Evolutionary conservation across 192 early-diverging fungal species (phyloP).

Genomic region (Phlyctochytrium planicorne): DNA sequence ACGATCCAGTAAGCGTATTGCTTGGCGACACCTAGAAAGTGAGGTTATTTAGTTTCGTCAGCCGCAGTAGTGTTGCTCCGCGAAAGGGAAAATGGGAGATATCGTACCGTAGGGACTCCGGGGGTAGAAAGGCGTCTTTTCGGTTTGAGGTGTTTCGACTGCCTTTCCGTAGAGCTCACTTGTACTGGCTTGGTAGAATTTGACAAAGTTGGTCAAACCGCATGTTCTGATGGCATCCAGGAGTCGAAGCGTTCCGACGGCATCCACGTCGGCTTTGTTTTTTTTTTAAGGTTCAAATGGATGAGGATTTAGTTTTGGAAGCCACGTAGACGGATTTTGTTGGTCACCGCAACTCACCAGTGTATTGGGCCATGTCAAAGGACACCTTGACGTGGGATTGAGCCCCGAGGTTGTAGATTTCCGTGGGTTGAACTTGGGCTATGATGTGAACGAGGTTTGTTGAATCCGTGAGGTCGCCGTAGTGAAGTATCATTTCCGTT

Average conservation of each 20-base stretch:
- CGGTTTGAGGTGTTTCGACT: constrained; percentile 71
- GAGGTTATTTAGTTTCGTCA: not conserved
- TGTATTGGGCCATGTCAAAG: constrained; percentile 77
- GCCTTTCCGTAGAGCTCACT: constrained; percentile 79
- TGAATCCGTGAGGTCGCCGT: constrained; percentile 79
- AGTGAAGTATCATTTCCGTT: constrained; percentile 67
- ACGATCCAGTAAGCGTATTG: constrained; percentile 81
- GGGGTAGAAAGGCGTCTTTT: constrained; percentile 82
- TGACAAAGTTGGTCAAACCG: constrained; percentile 60
- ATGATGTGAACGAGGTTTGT: constrained; percentile 75
- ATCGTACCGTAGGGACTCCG: constrained; percentile 70
- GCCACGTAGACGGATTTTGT: not conserved
- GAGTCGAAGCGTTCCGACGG: constrained; percentile 72
- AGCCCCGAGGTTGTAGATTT: constrained; percentile 77
- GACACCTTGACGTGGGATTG: constrained; percentile 59
- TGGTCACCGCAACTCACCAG: constrained; percentile 32
- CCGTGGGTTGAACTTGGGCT: constrained; percentile 68
- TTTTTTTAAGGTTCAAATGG: not conserved
- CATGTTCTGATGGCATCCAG: constrained; percentile 77
- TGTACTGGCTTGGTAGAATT: constrained; percentile 64
- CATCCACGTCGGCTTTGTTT: constrained; percentile 65
- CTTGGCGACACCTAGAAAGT: constrained; percentile 59
- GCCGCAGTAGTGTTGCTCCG: too few species aligned
- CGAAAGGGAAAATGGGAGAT: not conserved
- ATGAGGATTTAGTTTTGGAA: not conserved